Conservation (phyloP, 106 monocot genomes). For the Acorus gramineus region DNA sequence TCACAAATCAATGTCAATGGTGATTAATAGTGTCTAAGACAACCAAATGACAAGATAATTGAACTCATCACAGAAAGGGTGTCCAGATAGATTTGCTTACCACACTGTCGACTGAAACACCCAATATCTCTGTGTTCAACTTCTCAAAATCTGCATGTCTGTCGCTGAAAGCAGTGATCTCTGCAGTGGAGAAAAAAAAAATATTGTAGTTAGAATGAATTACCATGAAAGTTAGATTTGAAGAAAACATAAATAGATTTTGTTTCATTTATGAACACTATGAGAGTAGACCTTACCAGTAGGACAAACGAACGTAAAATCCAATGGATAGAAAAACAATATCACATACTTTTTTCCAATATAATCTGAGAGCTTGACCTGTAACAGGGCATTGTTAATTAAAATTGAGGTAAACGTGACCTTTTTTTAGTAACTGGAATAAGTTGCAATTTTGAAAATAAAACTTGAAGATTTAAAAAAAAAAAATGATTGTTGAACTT, state of each 20-base stretch:
- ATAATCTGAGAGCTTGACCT: slow-evolving; percentile 97
- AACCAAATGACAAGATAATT: too few species aligned
- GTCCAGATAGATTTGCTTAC: slow-evolving; percentile 23
- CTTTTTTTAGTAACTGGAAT: not conserved
- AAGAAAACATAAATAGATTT: too few species aligned
- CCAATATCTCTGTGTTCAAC: slow-evolving; percentile 72
- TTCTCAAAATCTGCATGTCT: slow-evolving; percentile 73
- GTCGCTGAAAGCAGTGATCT: slow-evolving; percentile 95
- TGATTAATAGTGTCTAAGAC: too few species aligned
- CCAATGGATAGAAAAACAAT: slow-evolving; percentile 86
- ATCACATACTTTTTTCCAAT: slow-evolving; percentile 95
- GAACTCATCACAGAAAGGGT: too few species aligned
- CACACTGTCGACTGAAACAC: slow-evolving; percentile 94
- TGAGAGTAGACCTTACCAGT: slow-evolving; percentile 33
- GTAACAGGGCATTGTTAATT: slow-evolving; percentile 1
- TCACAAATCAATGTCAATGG: too few species aligned
- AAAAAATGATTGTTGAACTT: too few species aligned
- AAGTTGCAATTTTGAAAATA: not conserved
- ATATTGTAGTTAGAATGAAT: too few species aligned
- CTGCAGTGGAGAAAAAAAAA: slow-evolving; percentile 21
- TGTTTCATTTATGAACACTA: too few species aligned
- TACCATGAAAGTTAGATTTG: too few species aligned
- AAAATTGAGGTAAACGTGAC: too few species aligned
- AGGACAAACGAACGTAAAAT: slow-evolving; percentile 94
- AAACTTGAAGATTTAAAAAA: not conserved